Percentiles rank a stretch among this genome's conserved stretches.
These are phyloP conservation scores for Biancaea sappan DNA, from an alignment of 306 rosid genomes.

Conservation along the genomic window DNA sequence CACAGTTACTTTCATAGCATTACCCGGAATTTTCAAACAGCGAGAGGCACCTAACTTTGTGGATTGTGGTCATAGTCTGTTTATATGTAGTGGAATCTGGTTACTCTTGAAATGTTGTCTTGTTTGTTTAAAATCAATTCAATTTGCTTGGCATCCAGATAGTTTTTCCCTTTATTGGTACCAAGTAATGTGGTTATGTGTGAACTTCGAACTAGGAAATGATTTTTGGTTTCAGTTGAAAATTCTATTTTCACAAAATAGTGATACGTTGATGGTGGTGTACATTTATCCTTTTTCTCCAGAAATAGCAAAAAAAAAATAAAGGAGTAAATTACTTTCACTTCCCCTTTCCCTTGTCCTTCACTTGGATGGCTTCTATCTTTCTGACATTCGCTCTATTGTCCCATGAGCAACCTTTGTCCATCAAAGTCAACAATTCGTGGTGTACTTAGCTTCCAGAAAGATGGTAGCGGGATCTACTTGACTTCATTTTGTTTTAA, in stretches of 20 bases:
- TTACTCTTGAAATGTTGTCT: neutral
- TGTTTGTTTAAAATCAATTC: neutral
- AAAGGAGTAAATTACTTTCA: neutral
- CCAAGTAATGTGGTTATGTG: too few relatives aligned
- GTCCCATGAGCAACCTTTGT: neutral
- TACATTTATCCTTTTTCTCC: neutral
- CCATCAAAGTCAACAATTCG: neutral
- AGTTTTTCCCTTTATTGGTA: neutral
- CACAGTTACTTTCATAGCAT: neutral
- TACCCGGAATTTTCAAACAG: neutral
- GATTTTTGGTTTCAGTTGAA: too few relatives aligned
- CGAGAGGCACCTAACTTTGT: neutral
- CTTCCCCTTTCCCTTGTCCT: neutral
- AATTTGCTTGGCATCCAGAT: neutral
- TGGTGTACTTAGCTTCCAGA: neutral
- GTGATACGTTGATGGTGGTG: neutral
- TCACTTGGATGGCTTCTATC: neutral
- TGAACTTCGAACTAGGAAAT: too few relatives aligned
- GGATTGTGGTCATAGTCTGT: neutral
- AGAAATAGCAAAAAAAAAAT: neutral
- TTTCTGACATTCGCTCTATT: neutral
- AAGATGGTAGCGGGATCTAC: neutral
- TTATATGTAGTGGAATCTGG: neutral
- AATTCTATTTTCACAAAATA: neutral
- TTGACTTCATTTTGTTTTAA: too few relatives aligned